A percentile compares a stretch with the other conserved stretches of the same genome.
Conservation (phyloP, 257 asterid species). For the Scutellaria barbata region DNA sequence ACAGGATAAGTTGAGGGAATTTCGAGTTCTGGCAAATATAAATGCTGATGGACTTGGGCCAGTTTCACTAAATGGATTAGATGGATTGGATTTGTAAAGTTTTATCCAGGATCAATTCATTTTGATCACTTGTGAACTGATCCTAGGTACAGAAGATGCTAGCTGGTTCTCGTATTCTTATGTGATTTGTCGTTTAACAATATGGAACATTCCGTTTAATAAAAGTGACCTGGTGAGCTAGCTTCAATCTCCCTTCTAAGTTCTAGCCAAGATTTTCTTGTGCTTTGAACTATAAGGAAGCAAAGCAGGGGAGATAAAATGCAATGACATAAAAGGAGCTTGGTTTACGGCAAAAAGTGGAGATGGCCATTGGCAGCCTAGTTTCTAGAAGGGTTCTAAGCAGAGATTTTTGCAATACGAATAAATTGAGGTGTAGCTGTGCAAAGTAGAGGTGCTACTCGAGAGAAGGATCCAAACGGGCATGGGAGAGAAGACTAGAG, state of each 20-base stretch:
- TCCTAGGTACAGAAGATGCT: slow-evolving; percentile 2
- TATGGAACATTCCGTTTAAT: background rate
- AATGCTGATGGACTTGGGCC: slow-evolving; percentile 77
- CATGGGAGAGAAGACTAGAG: background rate
- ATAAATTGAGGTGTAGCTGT: background rate
- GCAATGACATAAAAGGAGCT: too few relatives aligned
- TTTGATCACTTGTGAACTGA: background rate
- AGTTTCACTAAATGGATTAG: slow-evolving; percentile 62
- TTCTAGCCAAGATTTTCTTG: too few relatives aligned
- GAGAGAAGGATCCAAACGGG: background rate
- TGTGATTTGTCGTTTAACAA: background rate
- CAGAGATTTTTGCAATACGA: too few relatives aligned
- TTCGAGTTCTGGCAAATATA: slow-evolving; percentile 64
- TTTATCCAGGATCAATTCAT: background rate
- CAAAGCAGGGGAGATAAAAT: too few relatives aligned
- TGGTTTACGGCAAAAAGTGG: too few relatives aligned
- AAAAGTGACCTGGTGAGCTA: background rate
- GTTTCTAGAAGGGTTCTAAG: too few relatives aligned
- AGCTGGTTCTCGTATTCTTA: background rate
- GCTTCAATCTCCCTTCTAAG: too few relatives aligned
- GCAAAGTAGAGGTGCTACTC: background rate
- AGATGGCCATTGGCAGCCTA: too few relatives aligned
- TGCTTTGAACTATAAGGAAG: too few relatives aligned
- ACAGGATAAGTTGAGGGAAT: slow-evolving; percentile 50
- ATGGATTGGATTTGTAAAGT: slow-evolving; percentile 55